A percentile compares a stretch with the other conserved stretches of the same genome.
Evolutionary conservation across 1,284 basidiomycete genomes (phyloP).

Genomic region (Puccinia hordei): DNA sequence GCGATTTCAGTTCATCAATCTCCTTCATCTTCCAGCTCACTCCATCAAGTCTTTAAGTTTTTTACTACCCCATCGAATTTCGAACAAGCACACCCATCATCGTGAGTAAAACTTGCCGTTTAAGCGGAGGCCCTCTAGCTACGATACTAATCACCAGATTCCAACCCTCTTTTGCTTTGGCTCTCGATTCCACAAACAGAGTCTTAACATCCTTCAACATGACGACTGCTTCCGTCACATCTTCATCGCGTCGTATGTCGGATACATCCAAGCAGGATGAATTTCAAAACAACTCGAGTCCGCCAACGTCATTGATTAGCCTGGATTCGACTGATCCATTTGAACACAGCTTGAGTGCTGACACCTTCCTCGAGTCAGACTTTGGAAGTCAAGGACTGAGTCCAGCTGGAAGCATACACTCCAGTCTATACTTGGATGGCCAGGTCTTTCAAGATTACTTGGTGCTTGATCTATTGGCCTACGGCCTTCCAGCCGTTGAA

Average conservation of each 20-base stretch:
- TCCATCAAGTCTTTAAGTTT: no score
- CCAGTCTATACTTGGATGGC: neutral
- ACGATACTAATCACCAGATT: neutral
- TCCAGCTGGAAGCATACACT: neutral
- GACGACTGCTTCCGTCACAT: neutral
- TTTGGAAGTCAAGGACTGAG: neutral
- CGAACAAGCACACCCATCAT: no score
- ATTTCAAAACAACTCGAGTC: neutral
- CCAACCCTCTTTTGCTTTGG: neutral
- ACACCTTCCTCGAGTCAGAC: slow-evolving; percentile 1
- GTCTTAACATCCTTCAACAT: neutral
- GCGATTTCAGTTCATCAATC: neutral
- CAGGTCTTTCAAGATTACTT: slow-evolving; percentile 19
- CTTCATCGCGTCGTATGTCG: neutral
- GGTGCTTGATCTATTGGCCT: slow-evolving; percentile 6
- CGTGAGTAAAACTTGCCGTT: neutral
- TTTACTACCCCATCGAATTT: no score
- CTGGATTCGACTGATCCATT: slow-evolving; percentile 6
- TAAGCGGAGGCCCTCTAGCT: neutral
- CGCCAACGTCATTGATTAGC: neutral
- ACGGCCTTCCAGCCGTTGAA: neutral
- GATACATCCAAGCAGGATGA: slow-evolving; percentile 2
- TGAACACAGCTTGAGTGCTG: slow-evolving; percentile 6
- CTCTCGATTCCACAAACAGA: neutral
- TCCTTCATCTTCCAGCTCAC: neutral